These are phyloP conservation scores for Aspergillus phoenicis DNA, from an alignment of 2,329 filamentous ascomycete species.

Conservation along the genomic window DNA sequence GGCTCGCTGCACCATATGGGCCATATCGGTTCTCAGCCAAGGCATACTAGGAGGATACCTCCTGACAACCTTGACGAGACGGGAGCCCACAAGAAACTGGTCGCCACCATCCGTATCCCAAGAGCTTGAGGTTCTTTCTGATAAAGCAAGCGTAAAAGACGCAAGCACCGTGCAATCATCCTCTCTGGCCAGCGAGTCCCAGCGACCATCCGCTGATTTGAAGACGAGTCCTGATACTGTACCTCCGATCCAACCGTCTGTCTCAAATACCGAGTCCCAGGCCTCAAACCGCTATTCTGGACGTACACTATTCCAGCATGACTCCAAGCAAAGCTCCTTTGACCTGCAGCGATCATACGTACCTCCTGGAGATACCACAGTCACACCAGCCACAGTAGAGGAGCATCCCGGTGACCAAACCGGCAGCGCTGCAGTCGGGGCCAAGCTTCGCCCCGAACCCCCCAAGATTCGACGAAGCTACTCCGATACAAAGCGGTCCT, in stretches of 20 bases:
- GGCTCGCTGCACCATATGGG: constrained; percentile 42
- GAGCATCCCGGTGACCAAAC: constrained; percentile 11
- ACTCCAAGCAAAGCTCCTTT: constrained; percentile 27
- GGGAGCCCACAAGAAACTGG: constrained; percentile 22
- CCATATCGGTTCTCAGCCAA: constrained; percentile 35
- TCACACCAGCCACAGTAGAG: constrained; percentile 10
- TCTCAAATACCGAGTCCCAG: constrained; percentile 31
- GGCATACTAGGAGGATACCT: constrained; percentile 35
- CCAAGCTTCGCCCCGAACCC: constrained; percentile 4
- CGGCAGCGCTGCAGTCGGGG: constrained; percentile 14
- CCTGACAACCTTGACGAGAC: constrained; percentile 21
- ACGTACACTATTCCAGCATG: constrained; percentile 30
- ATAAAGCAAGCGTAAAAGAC: constrained; percentile 12
- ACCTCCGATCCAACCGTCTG: constrained; percentile 22
- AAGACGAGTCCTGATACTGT: constrained; percentile 18
- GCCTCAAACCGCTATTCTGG: constrained; percentile 36
- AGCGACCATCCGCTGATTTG: constrained; percentile 16
- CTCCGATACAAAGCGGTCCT: constrained; percentile 26
- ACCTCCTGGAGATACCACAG: constrained; percentile 14
- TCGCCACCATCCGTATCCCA: constrained; percentile 24
- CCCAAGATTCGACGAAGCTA: constrained; percentile 19
- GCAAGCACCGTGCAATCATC: constrained; percentile 12
- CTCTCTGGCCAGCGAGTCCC: constrained; percentile 17
- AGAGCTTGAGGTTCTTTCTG: constrained; percentile 28
- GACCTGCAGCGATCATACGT: constrained; percentile 24